Evolutionary conservation across 1,139 yeast genomes (phyloP), one percentile per base, ranked within the genome.

Genomic region (Lodderomyces theae): DNA sequence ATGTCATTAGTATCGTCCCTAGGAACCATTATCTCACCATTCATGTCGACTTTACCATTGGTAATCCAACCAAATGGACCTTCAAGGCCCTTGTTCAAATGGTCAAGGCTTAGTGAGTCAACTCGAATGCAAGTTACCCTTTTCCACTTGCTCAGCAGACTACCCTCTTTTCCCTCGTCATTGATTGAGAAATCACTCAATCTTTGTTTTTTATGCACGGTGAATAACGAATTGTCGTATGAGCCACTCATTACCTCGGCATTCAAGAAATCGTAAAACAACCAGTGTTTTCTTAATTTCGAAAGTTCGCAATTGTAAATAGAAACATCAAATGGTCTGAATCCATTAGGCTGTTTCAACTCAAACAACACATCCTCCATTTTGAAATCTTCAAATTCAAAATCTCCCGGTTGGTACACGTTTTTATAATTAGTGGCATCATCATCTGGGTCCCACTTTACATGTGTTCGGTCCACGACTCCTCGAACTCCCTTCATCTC

Each of bases 11-110:
- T 72, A 29, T 29, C 24, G 44, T 80, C 84, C 35, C 76, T 75
- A 0, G 96, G 95, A 1, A 87, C 80, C 76, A 82, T 79, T 9
- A 90, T 79, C 57, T 92, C 97, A 7, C 96, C 97, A 48, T 86
- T 66, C 82, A 92, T 84, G 60, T 92, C 97, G 16, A 90, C 97
- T 43, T 80, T 80, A 6, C 98, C 98, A 46, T 77, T 75, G 7
- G 88, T 82, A 42, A 92, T 90, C 98, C 98, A 92, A 2, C 97
- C 97, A 62, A 92, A 87, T 5, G 97, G 96, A 0, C 98, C 98
- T 41, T 82, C 83, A 40, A 87, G 74, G 0, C 97, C 97, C 1
- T 86, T 77, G 56, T 92, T 92, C 47, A 92, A 66, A 62, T 92
- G 98, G 52, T 90, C 96, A 32, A 92, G 77, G 53, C 81, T 83